These are phyloP conservation scores for Ceratorhiza oryzae-sativae DNA, from an alignment of 1,284 basidiomycete genomes.

Conservation along the genomic window DNA sequence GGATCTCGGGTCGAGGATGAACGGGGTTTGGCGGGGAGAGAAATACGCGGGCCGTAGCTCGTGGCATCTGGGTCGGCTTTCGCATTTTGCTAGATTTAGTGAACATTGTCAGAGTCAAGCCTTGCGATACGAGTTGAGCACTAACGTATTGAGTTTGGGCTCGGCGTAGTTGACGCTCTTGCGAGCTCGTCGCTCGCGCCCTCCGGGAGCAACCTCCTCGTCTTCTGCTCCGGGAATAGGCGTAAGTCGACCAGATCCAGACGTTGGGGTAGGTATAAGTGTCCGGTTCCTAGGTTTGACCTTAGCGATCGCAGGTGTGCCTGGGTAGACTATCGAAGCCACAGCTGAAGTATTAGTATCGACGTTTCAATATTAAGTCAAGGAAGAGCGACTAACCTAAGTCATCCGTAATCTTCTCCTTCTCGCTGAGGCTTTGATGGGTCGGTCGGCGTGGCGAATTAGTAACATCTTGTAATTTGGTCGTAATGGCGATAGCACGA, in stretches of 20 bases:
- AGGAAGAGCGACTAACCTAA: neutral
- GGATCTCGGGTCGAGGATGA: constrained; percentile 26
- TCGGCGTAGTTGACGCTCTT: constrained; percentile 89
- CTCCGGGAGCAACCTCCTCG: constrained; percentile 49
- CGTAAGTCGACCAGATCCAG: constrained; percentile 20
- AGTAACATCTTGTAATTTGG: constrained; percentile 39
- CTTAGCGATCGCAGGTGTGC: constrained; percentile 20
- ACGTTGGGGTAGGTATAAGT: constrained; percentile 23
- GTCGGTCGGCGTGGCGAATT: constrained; percentile 39
- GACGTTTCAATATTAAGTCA: neutral
- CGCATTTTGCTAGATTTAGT: constrained; percentile 78
- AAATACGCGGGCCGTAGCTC: constrained; percentile 53
- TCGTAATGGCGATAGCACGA: neutral
- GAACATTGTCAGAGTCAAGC: neutral
- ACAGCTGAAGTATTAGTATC: neutral
- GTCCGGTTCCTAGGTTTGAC: constrained; percentile 20
- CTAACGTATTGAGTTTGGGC: constrained; percentile 87
- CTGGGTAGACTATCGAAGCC: constrained; percentile 3
- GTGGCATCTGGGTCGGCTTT: constrained; percentile 60
- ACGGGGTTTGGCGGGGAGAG: constrained; percentile 49
- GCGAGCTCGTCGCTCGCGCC: constrained; percentile 72
- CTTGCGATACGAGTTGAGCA: constrained; percentile 43
- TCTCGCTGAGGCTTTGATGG: constrained; percentile 13
- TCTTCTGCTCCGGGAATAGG: constrained; percentile 50
- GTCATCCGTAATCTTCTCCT: constrained; percentile 32